Evolutionary conservation across 352 stramenopile species (phyloP).

Genomic region (Phytophthora pinifolia): DNA sequence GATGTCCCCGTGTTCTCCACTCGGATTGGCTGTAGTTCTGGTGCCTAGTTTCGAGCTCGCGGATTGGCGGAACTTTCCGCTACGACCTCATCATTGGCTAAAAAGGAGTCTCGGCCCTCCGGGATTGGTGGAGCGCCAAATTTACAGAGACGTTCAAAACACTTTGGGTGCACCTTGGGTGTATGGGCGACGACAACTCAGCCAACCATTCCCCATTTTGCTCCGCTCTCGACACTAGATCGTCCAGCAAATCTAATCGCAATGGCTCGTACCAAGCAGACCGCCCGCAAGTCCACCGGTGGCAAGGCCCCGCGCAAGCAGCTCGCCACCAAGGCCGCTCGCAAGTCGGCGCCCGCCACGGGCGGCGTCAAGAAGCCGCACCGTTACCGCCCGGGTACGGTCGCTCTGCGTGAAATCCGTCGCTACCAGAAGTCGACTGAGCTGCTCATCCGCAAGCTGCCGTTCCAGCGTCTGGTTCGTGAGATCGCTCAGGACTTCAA

Average conservation of each 20-base stretch:
- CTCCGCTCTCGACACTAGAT: slow-evolving; percentile 38
- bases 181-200: neutral
- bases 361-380: slow-evolving; percentile 94
- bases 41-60: neutral
- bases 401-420: slow-evolving; percentile 96
- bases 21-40: slow-evolving; percentile 35
- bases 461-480: slow-evolving; percentile 96
- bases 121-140: slow-evolving; percentile 29
- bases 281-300: slow-evolving; percentile 93
- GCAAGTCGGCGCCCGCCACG: slow-evolving; percentile 90
- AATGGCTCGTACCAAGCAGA: slow-evolving; percentile 86
- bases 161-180: slow-evolving; percentile 2
- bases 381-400: slow-evolving; percentile 84
- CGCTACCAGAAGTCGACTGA: slow-evolving; percentile 96
- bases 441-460: slow-evolving; percentile 95
- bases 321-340: slow-evolving; percentile 91
- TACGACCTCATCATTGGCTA: neutral
- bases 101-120: neutral
- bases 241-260: slow-evolving; percentile 26
- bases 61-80: slow-evolving; percentile 32
- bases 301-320: slow-evolving; percentile 95
- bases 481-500: slow-evolving; percentile 91
- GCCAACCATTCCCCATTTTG: slow-evolving; percentile 58
- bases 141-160: neutral
- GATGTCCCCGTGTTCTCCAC: slow-evolving; percentile 11